Conservation (phyloP, 78 protist genomes). For the Trichosphaerium sp. region DNA sequence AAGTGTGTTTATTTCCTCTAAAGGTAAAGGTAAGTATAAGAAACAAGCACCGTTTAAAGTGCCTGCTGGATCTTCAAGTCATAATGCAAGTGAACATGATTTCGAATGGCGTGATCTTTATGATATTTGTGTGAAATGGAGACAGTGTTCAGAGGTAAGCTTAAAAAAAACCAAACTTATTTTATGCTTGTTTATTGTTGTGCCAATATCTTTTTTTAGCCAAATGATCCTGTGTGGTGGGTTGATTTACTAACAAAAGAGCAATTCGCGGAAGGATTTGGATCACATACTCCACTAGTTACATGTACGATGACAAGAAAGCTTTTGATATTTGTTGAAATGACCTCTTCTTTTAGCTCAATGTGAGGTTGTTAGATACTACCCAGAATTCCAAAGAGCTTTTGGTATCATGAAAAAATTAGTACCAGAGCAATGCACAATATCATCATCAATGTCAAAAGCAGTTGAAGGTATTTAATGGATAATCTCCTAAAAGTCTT, state of each 20-base stretch:
- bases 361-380: conserved; percentile 46
- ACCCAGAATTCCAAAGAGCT: conserved; percentile 28
- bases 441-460: not conserved
- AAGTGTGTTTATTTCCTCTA: not conserved
- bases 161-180: not conserved
- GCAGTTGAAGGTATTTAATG: not conserved
- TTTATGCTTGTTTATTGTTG: not conserved
- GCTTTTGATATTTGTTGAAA: not conserved
- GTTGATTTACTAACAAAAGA: conserved; percentile 40
- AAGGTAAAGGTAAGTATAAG: not conserved
- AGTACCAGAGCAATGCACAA: conserved; percentile 10
- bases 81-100: not conserved
- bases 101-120: conserved; percentile 45
- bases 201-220: too few relatives aligned
- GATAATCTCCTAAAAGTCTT: not conserved
- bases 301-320: conserved; percentile 9
- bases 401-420: conserved; percentile 22
- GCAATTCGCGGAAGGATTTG: conserved; percentile 60
- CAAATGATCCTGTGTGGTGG: conserved; percentile 73
- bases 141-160: conserved; percentile 62
- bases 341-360: conserved; percentile 12
- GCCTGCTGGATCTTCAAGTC: not conserved
- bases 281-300: conserved; percentile 52
- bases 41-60: not conserved
- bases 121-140: conserved; percentile 40